Base-by-base conservation (phyloP, 2,329 filamentous ascomycete genomes). In the Xylaria sp. region DNA sequence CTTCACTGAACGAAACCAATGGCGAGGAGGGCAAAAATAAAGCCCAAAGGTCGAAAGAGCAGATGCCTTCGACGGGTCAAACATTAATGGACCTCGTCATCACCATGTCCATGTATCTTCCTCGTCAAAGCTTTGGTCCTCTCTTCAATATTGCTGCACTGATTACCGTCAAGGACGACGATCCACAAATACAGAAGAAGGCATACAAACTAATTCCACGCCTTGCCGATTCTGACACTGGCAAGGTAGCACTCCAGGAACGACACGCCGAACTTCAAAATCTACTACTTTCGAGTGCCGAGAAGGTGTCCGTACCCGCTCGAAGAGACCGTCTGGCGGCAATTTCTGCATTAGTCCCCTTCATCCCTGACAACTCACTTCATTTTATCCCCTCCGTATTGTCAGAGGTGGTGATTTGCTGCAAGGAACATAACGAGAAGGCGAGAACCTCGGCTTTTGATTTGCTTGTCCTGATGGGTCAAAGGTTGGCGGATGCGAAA, bases 131-230 rank as follows among this genome's bases (percentile, higher is more conserved):
- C 72, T 97, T 96, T 62, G 80, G 83, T 17, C 82, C 88, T 4
- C 83, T 99, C 2, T 97, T 99, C 75, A 87, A 87, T 63, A 92
- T 97, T 68, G 90, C 93, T 0, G 81, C 90, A 0, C 82, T 91
- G 21, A 88, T 97, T 52, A 87, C 97, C 62, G 86, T 88, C 70
- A 90, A 88, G 67, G 81, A 89, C 51, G 83, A 90, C 37, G 93
- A 97, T 68, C 89, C 93, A 8, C 93, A 97, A 71, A 78, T 99
- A 34, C 93, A 97, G 72, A 99, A 99, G 84, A 99, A 99, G 76
- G 93, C 94, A 0, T 99, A 99, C 79, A 97, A 97, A 78, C 83
- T 99, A 47, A 95, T 99, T 46, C 93, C 94, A 2, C 88, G 94
- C 50, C 83, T 99, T 39, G 88, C 90, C 1, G 88, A 90, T 60